Percentiles rank a stretch among this genome's conserved stretches.
phyloP scores from a whole-genome alignment of 176 grass and related monocot genomes.

The Aegilops speltoides region DNA sequence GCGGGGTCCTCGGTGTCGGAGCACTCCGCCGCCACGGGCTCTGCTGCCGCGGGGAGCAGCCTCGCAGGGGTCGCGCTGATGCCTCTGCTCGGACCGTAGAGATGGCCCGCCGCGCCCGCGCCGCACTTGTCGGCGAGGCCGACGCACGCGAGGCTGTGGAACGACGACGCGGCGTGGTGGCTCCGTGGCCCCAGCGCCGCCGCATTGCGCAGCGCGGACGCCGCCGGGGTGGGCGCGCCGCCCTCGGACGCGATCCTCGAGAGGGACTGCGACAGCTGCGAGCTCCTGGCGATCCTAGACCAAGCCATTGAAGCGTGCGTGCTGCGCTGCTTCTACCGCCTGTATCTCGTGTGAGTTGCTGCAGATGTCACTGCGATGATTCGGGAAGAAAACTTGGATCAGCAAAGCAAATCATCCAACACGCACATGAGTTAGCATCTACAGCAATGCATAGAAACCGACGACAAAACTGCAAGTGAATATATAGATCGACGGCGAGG shows the following conservation, averaged over 20 bases:
- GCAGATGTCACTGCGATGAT: neutral
- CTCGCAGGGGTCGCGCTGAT: constrained; percentile 37
- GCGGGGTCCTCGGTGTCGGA: constrained; percentile 20
- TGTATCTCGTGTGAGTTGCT: neutral
- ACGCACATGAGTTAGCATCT: neutral
- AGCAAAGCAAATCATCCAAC: neutral
- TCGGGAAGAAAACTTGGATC: neutral
- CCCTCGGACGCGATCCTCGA: constrained; percentile 42
- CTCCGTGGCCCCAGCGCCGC: neutral
- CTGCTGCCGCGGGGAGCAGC: constrained; percentile 28
- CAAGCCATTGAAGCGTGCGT: constrained; percentile 31
- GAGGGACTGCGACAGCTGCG: constrained; percentile 45
- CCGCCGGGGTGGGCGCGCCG: neutral
- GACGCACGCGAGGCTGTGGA: constrained; percentile 27
- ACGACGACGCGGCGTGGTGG: neutral
- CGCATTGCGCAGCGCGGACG: constrained; percentile 18
- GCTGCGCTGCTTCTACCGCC: neutral
- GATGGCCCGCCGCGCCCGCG: neutral
- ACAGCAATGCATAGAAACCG: neutral
- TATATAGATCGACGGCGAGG: neutral
- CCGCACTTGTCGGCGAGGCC: constrained; percentile 3
- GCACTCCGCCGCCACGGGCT: constrained; percentile 7
- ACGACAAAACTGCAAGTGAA: neutral
- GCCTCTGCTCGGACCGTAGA: constrained; percentile 22
- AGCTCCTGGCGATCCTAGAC: constrained; percentile 61